phyloP scores from a whole-genome alignment of 192 early-diverging fungal genomes.

The Backusella psychrophila region DNA sequence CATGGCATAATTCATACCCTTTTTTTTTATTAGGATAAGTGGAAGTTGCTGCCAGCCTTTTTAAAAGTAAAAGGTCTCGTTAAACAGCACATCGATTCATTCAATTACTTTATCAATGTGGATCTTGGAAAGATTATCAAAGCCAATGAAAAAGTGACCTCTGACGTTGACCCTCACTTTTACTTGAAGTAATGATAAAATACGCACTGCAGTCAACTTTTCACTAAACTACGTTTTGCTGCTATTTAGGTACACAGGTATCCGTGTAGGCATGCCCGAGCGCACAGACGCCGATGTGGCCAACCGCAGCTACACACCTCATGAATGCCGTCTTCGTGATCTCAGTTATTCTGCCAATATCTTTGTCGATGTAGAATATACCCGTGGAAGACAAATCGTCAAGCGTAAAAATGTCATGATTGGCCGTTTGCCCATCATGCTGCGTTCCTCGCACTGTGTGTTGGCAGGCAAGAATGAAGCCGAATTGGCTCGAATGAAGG shows the following conservation, averaged over 20 bases:
- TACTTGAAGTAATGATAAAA: constrained; percentile 68
- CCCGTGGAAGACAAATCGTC: constrained; percentile 77
- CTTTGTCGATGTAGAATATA: constrained; percentile 92
- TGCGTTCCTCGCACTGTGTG: constrained; percentile 82
- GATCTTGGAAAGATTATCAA: constrained; percentile 93
- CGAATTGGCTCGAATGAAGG: constrained; percentile 84
- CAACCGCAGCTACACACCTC: constrained; percentile 79
- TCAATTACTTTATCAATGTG: constrained; percentile 97
- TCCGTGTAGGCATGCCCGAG: constrained; percentile 81
- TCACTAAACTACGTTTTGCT: background rate
- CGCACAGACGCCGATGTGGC: constrained; percentile 72
- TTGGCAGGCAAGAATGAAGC: constrained; percentile 73
- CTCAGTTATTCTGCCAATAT: constrained; percentile 93
- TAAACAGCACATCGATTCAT: constrained; percentile 99
- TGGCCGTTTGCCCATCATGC: constrained; percentile 96
- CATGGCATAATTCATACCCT: background rate
- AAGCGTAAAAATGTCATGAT: constrained; percentile 79
- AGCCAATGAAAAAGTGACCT: constrained; percentile 86
- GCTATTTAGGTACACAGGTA: constrained; percentile 75
- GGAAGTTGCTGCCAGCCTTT: constrained; percentile 96
- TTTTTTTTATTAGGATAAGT: constrained; percentile 79
- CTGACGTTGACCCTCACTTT: constrained; percentile 92
- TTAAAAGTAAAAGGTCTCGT: constrained; percentile 96
- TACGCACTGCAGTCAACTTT: background rate
- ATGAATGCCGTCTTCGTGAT: constrained; percentile 96